Conservation (phyloP, 345 rosid species). For the Eucalyptus brandiana region DNA sequence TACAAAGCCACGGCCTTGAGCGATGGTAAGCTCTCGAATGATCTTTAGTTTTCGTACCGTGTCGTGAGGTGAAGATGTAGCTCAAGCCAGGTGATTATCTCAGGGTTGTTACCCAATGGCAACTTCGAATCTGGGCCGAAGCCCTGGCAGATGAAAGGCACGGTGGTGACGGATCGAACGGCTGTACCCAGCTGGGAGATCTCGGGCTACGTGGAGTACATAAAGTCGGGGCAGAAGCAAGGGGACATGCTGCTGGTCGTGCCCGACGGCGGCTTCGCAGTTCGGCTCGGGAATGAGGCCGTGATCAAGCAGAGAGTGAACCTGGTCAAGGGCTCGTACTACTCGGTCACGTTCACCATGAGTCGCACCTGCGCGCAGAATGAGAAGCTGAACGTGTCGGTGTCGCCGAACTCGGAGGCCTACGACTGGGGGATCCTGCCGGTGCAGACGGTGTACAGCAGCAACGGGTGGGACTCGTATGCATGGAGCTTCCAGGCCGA, state of each 20-base stretch:
- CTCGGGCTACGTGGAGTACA: conserved; percentile 75
- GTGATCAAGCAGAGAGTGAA: conserved; percentile 42
- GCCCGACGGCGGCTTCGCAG: conserved; percentile 50
- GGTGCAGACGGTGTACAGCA: conserved; percentile 77
- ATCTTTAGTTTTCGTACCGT: neutral
- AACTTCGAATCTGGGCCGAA: conserved; percentile 59
- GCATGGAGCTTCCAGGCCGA: conserved; percentile 66
- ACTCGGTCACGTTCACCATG: conserved; percentile 58
- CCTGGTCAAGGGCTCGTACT: conserved; percentile 21
- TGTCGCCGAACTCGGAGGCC: conserved; percentile 25
- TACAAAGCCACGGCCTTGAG: neutral
- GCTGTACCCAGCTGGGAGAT: conserved; percentile 59
- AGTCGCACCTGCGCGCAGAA: conserved; percentile 79
- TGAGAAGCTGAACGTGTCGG: conserved; percentile 54
- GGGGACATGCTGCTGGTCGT: conserved; percentile 72
- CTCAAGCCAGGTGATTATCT: neutral
- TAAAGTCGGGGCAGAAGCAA: conserved; percentile 71
- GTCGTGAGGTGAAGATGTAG: neutral
- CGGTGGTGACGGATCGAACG: conserved; percentile 12
- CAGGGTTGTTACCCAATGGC: conserved; percentile 77
- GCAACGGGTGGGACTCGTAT: conserved; percentile 73
- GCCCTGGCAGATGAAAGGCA: conserved; percentile 39
- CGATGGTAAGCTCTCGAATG: neutral
- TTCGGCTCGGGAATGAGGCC: conserved; percentile 66
- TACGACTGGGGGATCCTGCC: conserved; percentile 53